phyloP scores from a whole-genome alignment of 352 stramenopile genomes.

The Globisporangium apiculatum region DNA sequence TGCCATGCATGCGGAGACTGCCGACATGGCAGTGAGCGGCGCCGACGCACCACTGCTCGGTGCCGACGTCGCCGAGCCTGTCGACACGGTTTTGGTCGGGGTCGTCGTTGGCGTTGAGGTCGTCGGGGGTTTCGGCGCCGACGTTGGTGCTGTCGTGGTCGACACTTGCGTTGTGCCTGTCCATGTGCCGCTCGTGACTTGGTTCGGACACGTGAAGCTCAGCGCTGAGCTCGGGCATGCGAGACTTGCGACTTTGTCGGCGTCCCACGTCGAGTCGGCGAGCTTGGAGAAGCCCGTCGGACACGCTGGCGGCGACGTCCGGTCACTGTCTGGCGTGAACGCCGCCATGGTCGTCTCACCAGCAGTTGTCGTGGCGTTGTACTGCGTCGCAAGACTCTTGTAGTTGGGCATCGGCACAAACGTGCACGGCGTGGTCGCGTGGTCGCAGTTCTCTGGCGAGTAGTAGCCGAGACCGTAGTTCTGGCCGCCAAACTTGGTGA shows the following conservation, averaged over 20 bases:
- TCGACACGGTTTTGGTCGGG: background rate
- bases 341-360: constrained; percentile 21
- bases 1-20: constrained; percentile 1
- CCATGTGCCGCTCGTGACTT: background rate
- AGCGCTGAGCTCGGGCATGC: constrained; percentile 14
- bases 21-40: background rate
- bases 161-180: constrained; percentile 12
- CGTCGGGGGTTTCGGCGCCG: constrained; percentile 32
- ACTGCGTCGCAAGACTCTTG: constrained; percentile 47
- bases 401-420: constrained; percentile 81
- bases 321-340: constrained; percentile 25
- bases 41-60: too few species aligned
- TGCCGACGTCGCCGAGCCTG: too few species aligned
- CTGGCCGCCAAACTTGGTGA: constrained; percentile 58
- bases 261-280: constrained; percentile 29
- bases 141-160: constrained; percentile 45
- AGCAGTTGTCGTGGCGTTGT: constrained; percentile 31
- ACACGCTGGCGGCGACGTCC: constrained; percentile 25
- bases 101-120: background rate
- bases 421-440: constrained; percentile 37
- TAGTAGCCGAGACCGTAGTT: constrained; percentile 89
- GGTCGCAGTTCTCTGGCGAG: constrained; percentile 59
- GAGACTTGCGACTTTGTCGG: constrained; percentile 24
- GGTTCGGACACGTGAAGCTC: constrained; percentile 5
- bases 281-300: constrained; percentile 16